These are phyloP conservation scores for Verbena officinalis DNA, from an alignment of 257 asterid species.

Conservation along the genomic window DNA sequence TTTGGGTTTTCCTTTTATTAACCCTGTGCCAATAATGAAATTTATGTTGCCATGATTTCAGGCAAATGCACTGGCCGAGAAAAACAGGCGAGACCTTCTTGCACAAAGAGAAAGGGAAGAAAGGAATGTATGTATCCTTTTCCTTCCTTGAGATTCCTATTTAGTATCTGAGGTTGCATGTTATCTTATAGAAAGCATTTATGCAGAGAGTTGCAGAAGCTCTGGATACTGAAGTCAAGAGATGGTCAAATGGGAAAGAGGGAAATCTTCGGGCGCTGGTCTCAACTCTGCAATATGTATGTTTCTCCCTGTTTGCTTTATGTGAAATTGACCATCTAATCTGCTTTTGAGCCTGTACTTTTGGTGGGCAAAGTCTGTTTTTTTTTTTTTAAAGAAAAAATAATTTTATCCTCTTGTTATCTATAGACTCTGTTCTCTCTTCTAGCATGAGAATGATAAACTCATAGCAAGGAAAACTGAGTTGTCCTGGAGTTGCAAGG, in stretches of 20 bases:
- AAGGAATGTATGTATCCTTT: constrained; percentile 60
- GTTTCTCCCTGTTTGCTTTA: constrained; percentile 30
- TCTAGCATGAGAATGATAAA: background rate
- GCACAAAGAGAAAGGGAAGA: constrained; percentile 89
- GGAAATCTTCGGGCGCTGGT: constrained; percentile 95
- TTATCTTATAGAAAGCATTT: constrained; percentile 36
- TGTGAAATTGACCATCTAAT: constrained; percentile 3
- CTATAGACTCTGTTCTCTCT: constrained; percentile 12
- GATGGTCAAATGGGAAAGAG: constrained; percentile 95
- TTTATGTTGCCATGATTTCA: constrained; percentile 42
- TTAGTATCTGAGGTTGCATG: constrained; percentile 24
- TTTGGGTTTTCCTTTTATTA: background rate
- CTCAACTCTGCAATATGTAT: constrained; percentile 91
- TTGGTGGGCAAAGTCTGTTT: background rate
- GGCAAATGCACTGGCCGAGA: constrained; percentile 97
- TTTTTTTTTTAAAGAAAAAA: no score
- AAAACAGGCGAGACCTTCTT: constrained; percentile 88
- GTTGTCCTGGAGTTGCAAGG: background rate
- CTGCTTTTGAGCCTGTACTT: constrained; percentile 5
- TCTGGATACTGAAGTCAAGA: constrained; percentile 87
- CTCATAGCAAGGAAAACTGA: background rate
- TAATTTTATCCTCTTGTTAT: background rate
- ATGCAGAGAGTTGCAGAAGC: constrained; percentile 84
- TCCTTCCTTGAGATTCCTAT: constrained; percentile 31
- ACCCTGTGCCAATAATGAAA: constrained; percentile 14